These are phyloP conservation scores for Bjerkandera adusta DNA, from an alignment of 1,284 basidiomycete genomes.

Conservation along the genomic window DNA sequence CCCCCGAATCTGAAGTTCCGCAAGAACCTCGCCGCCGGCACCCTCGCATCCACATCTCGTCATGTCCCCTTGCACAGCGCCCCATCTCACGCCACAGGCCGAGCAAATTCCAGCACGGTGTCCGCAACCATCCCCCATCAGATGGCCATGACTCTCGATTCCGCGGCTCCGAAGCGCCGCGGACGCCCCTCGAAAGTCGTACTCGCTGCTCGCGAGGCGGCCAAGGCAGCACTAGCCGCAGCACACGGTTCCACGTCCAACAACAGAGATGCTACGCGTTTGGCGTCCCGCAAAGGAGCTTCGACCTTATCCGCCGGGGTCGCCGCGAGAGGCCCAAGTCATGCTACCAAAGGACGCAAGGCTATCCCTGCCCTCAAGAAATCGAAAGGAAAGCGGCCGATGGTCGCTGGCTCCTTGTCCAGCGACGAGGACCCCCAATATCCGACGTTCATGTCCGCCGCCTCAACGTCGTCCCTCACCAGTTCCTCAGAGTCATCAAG, in stretches of 20 bases:
- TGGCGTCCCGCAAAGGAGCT: constrained; percentile 3
- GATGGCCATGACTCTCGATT: constrained; percentile 18
- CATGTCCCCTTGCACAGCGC: constrained; percentile 10
- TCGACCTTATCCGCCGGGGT: too few relatives aligned
- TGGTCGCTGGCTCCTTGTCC: constrained; percentile 3
- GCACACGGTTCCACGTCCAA: background rate
- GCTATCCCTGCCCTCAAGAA: constrained; percentile 1
- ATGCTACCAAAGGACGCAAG: too few relatives aligned
- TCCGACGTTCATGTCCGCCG: constrained; percentile 31
- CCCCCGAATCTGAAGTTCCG: constrained; percentile 42
- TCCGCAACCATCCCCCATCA: constrained; percentile 9
- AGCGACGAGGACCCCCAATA: constrained; percentile 24
- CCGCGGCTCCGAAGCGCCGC: constrained; percentile 43
- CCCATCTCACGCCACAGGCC: constrained; percentile 10
- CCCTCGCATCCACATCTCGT: constrained; percentile 13
- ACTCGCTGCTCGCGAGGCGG: constrained; percentile 13
- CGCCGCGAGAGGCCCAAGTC: too few relatives aligned
- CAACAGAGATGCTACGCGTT: background rate
- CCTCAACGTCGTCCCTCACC: constrained; percentile 25
- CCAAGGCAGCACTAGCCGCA: constrained; percentile 4
- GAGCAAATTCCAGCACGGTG: constrained; percentile 1
- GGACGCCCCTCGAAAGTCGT: constrained; percentile 53
- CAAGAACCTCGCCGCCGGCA: constrained; percentile 18
- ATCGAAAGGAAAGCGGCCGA: background rate
- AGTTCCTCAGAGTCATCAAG: constrained; percentile 28